Base-by-base conservation (phyloP, 306 rosid species). In the Fragaria vesca region DNA sequence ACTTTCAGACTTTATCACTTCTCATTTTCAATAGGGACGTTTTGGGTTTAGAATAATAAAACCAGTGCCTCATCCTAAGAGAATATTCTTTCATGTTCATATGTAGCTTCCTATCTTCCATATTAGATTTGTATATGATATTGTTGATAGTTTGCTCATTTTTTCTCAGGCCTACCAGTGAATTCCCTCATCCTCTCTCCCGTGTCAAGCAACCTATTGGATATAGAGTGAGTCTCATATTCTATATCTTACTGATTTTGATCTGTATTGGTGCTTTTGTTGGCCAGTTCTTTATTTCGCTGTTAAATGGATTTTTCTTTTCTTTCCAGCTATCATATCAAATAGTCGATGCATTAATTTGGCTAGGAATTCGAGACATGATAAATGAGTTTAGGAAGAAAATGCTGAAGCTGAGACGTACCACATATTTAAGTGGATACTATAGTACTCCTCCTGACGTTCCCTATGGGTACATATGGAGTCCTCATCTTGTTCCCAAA, bases 401-500 rank as follows among this genome's bases (percentile, higher is more conserved):
- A 86, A 76, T 40, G 87, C 84, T 95, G 86, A 91, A 86, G 83
- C 85, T 89, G 79, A 88, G 97, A 81, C 91, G 92, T 47, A 68
- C 93, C 34, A 87, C 97, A 36, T 92, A 92, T 85, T 81, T 92
- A 77, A 87, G 93, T 75, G 92, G 97, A 81, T 79, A 88, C 55
- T 79, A 87, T 80, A 88, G 78, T 77, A 72, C 88, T 75, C 88
- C 89, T 61, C 81, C 76, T 18, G 88, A 89, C 42, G 85, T 92
- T 74, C 98, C 97, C 66, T 71, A 91, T 77, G 91, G 93, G 74
- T 95, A 95, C 72, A 85, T 92, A 70, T 95, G 97, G 97, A 95
- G 98, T 81, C 98, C 98, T 81, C 95, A 91, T 74, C 93, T 95
- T 81, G 93, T 95, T 88, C 97, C 97, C 74, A 95, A 95, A 78